Percentiles rank a stretch among this genome's conserved stretches.
Conservation (phyloP, 1,284 basidiomycete genomes). For the Boletus smithii region DNA sequence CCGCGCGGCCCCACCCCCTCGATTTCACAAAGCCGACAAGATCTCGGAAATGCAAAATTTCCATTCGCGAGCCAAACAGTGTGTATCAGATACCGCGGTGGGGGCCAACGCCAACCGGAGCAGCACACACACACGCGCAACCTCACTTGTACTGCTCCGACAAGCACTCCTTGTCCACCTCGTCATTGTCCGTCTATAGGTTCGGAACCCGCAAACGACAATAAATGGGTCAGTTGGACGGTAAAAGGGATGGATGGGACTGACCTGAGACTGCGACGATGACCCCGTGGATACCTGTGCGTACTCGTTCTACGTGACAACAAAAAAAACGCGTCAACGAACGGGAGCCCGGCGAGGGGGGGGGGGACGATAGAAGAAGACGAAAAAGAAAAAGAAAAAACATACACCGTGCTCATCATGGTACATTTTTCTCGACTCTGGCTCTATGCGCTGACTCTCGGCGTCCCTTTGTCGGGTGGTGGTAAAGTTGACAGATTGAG, state of each 20-base stretch:
- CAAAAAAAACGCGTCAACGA: not conserved
- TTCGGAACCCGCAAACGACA: too few relatives aligned
- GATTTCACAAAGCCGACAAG: too few relatives aligned
- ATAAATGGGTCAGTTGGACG: not conserved
- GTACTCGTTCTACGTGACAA: constrained; percentile 15
- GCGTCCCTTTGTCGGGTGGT: not conserved
- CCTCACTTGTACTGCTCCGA: constrained; percentile 1
- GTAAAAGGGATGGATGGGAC: not conserved
- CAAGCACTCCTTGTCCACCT: constrained; percentile 14
- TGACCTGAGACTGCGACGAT: constrained; percentile 23
- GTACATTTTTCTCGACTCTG: constrained; percentile 20
- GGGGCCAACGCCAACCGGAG: too few relatives aligned
- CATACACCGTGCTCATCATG: constrained; percentile 17
- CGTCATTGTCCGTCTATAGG: constrained; percentile 11
- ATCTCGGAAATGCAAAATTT: too few relatives aligned
- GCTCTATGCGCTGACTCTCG: constrained; percentile 9
- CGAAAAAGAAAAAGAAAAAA: not conserved
- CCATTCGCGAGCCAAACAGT: too few relatives aligned
- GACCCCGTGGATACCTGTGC: constrained; percentile 19
- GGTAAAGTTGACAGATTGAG: constrained; percentile 17
- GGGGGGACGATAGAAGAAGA: too few relatives aligned
- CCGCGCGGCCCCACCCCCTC: too few relatives aligned
- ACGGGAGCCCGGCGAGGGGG: too few relatives aligned
- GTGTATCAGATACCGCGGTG: too few relatives aligned
- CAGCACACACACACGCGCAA: not conserved